Conservation (phyloP, 805 yeast genomes). For the Cyberlindnera amylophila region DNA sequence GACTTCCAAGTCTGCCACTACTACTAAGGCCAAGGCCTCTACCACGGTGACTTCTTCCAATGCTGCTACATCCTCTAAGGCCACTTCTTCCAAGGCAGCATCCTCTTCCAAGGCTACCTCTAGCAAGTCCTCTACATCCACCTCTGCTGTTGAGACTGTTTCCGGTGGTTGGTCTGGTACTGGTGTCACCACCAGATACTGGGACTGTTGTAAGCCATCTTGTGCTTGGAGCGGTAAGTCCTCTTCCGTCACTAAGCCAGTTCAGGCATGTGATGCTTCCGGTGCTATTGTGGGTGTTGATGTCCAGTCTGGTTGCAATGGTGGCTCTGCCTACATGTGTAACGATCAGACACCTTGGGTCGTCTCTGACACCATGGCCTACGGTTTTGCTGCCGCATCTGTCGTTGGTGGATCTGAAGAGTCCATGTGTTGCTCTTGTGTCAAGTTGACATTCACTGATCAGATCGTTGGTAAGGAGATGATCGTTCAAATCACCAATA, state of each 20-base stretch:
- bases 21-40: too few relatives aligned
- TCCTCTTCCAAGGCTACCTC: too few relatives aligned
- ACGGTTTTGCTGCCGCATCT: slow-evolving; percentile 18
- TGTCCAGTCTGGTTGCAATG: slow-evolving; percentile 13
- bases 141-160: background rate
- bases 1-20: too few relatives aligned
- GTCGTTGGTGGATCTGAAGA: slow-evolving; percentile 12
- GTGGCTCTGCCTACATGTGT: slow-evolving; percentile 16
- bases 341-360: slow-evolving; percentile 16
- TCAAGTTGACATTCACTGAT: slow-evolving; percentile 13
- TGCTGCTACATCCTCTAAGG: too few relatives aligned
- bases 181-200: slow-evolving; percentile 14
- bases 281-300: slow-evolving; percentile 10
- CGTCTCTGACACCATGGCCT: slow-evolving; percentile 11
- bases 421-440: slow-evolving; percentile 15
- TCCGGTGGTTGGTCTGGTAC: slow-evolving; percentile 15
- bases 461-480: slow-evolving; percentile 12
- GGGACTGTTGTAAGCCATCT: slow-evolving; percentile 17
- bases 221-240: slow-evolving; percentile 16
- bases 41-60: too few relatives aligned
- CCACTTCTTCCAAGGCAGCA: too few relatives aligned
- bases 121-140: too few relatives aligned
- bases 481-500: slow-evolving; percentile 15
- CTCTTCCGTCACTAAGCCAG: slow-evolving; percentile 6
- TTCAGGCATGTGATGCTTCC: slow-evolving; percentile 13